A percentile compares a stretch with the other conserved stretches of the same genome.
phyloP scores from a whole-genome alignment of 2,329 filamentous ascomycete genomes.

The Pseudopithomyces maydicus region DNA sequence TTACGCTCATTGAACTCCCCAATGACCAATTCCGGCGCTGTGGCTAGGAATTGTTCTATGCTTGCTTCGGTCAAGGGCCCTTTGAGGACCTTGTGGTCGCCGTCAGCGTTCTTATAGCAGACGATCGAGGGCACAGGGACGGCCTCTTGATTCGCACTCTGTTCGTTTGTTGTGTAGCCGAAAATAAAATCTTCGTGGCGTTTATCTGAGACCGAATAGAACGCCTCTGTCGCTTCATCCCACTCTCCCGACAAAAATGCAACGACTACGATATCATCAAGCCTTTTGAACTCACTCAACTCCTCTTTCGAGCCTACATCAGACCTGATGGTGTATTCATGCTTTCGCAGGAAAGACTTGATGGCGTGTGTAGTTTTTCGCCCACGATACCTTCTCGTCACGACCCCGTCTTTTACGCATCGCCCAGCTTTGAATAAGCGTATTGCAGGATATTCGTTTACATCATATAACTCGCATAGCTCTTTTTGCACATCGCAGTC shows the following conservation, averaged over 20 bases:
- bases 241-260: conserved; percentile 18
- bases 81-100: conserved; percentile 19
- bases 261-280: conserved; percentile 23
- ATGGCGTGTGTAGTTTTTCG: conserved; percentile 16
- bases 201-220: conserved; percentile 12
- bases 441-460: conserved; percentile 28
- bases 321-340: conserved; percentile 15
- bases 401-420: conserved; percentile 1
- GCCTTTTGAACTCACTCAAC: conserved; percentile 13
- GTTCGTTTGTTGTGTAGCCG: conserved; percentile 16
- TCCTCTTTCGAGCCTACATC: conserved; percentile 6
- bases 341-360: conserved; percentile 17
- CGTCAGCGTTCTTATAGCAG: conserved; percentile 26
- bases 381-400: conserved; percentile 22
- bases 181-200: conserved; percentile 22
- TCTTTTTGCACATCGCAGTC: conserved; percentile 25
- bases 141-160: conserved; percentile 16
- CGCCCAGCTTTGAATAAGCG: conserved; percentile 14
- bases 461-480: conserved; percentile 24
- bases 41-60: conserved; percentile 7
- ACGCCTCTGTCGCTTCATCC: conserved; percentile 4
- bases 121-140: conserved; percentile 20
- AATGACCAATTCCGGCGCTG: conserved; percentile 1
- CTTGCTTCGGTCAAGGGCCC: conserved; percentile 14
- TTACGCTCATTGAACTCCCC: conserved; percentile 19